Evolutionary conservation across 306 rosid species (phyloP), one percentile per base, ranked within the genome.

Genomic region (Rosa rugosa): DNA sequence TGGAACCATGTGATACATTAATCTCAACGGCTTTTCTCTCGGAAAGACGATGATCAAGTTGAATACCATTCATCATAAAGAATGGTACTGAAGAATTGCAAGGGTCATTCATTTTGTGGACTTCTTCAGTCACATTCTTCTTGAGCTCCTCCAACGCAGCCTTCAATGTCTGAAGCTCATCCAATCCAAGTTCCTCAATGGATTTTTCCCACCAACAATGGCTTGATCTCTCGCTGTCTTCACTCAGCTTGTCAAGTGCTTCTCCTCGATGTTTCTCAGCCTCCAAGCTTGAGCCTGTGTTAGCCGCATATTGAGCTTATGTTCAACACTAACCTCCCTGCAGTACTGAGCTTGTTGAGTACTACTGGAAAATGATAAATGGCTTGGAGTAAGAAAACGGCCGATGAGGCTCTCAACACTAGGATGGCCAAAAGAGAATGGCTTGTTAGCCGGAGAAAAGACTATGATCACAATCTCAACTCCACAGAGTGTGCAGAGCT

Each of bases 401-500:
- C 22, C 5, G 3, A 38, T n/a, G 22, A 59, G 9, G 20, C 6
- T 56, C 22, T 56, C 22, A 2, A 74, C 54, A 8, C 64, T 25
- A 41, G 50, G 51, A 8, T 22, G 53, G 41, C 38, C 77, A 12
- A 73, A 73, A 54, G 64, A 73, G 65, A 54, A 73, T 2, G 67
- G 51, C 51, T 53, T 38, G 6, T 73, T 53, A 27, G 68, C 6
- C 1, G 40, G 77, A 54, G 77, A 73, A 22, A 56, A 56, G 18
- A 56, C 38, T 54, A 54, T 5, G 0, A 73, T 54, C 42, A 47
- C 77, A 73, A 73, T 54, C 51, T 73, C 77, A 73, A 73, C 77
- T 14, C 67, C 40, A 5, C 77, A 73, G 16, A 73, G 38, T 36
- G 77, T 73, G 77, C 67, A 73, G 12, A 73, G 67, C 22, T 73